These are phyloP conservation scores for Parachlorella kessleri DNA, from an alignment of 139 green algal species.

Conservation along the genomic window DNA sequence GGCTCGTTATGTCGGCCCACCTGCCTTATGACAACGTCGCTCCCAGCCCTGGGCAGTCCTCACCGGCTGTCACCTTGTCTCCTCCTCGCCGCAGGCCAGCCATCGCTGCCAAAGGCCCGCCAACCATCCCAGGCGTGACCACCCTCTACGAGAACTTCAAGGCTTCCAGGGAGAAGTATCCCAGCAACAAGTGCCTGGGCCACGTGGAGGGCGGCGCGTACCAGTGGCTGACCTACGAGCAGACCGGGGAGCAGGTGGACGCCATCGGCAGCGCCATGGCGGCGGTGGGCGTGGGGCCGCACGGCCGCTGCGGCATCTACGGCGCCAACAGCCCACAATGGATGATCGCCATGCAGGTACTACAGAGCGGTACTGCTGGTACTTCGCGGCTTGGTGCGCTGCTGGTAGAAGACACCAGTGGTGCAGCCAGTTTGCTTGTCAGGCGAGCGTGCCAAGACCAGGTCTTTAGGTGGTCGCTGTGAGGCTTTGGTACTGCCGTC, in stretches of 20 bases:
- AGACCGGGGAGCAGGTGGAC: constrained; percentile 5
- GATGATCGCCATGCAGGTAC: constrained; percentile 92
- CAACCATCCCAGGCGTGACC: not conserved
- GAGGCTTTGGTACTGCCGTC: too few species aligned
- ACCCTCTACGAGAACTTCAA: not conserved
- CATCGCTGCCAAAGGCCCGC: not conserved
- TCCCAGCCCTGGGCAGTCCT: too few species aligned
- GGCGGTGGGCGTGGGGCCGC: constrained; percentile 29
- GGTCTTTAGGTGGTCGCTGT: too few species aligned
- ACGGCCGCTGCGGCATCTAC: constrained; percentile 58
- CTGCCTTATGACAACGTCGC: too few species aligned
- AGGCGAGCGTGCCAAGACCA: too few species aligned
- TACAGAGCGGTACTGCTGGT: too few species aligned
- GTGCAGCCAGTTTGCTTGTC: too few species aligned
- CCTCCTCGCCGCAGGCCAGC: too few species aligned
- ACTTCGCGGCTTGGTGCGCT: too few species aligned
- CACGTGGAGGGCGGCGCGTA: not conserved
- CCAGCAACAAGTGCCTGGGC: not conserved
- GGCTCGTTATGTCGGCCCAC: too few species aligned
- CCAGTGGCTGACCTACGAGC: constrained; percentile 49
- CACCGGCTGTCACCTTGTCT: too few species aligned
- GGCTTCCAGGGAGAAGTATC: not conserved
- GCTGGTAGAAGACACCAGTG: too few species aligned
- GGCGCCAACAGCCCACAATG: constrained; percentile 83
- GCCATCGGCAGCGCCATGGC: constrained; percentile 39